Percentiles rank a stretch among this genome's conserved stretches.
Evolutionary conservation across 768 basidiomycete genomes (phyloP).

Genomic region (Mrakia frigida): DNA sequence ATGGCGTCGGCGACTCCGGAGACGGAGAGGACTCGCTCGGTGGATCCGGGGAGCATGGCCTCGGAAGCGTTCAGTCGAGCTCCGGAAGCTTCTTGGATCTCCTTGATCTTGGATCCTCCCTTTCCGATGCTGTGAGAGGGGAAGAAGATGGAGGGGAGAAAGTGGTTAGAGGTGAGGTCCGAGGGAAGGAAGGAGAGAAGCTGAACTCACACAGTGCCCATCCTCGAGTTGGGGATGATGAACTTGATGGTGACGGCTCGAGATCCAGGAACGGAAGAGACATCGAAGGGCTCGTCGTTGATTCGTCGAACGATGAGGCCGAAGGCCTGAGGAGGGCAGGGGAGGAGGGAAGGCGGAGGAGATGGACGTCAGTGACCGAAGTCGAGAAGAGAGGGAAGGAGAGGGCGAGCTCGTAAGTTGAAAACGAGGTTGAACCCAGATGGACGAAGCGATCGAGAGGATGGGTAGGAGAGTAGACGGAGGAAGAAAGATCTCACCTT

Average conservation of each 20-base stretch:
- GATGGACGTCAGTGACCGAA: background rate
- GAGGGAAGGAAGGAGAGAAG: background rate
- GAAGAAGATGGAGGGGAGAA: background rate
- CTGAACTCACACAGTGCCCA: constrained; percentile 29
- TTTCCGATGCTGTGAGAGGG: constrained; percentile 65
- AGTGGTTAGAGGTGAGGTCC: background rate
- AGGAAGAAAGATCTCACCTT: constrained; percentile 59
- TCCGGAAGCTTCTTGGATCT: constrained; percentile 97
- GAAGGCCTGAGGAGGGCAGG: constrained; percentile 63
- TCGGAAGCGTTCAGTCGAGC: constrained; percentile 94
- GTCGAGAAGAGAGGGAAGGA: background rate
- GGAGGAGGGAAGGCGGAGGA: background rate
- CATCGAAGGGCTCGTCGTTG: constrained; percentile 98
- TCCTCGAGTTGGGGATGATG: constrained; percentile 34
- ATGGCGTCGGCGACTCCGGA: constrained; percentile 98
- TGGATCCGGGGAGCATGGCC: constrained; percentile 98
- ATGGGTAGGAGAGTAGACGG: background rate
- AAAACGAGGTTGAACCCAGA: too few species aligned
- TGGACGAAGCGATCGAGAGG: background rate
- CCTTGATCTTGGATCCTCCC: constrained; percentile 95
- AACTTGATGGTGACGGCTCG: constrained; percentile 94
- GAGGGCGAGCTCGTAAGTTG: background rate
- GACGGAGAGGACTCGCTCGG: constrained; percentile 96
- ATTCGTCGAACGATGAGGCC: constrained; percentile 97
- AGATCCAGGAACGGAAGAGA: constrained; percentile 94